A percentile compares a stretch with the other conserved stretches of the same genome.
These are phyloP conservation scores for Dalbergia oliveri DNA, from an alignment of 306 rosid genomes.

Conservation along the genomic window DNA sequence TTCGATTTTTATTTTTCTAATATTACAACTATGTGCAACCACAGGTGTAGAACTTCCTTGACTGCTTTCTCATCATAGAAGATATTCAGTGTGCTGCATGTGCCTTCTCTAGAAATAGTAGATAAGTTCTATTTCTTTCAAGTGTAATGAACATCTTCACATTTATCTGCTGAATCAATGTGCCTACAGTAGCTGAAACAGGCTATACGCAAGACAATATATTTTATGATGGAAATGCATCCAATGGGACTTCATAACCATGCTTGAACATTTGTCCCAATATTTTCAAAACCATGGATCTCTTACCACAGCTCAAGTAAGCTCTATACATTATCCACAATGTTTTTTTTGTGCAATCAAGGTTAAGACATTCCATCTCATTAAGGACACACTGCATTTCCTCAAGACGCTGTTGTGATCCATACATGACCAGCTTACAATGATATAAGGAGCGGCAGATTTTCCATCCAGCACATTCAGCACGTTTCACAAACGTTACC, in stretches of 20 bases:
- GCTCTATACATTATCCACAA: conserved; percentile 75
- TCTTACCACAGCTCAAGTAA: conserved; percentile 56
- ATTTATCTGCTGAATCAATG: neutral
- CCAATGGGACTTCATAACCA: conserved; percentile 69
- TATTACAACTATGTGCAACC: conserved; percentile 57
- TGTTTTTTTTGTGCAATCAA: conserved; percentile 57
- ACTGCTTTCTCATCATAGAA: conserved; percentile 43
- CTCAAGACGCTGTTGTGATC: conserved; percentile 57
- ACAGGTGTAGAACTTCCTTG: conserved; percentile 54
- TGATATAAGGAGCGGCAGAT: conserved; percentile 73
- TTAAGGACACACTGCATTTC: conserved; percentile 71
- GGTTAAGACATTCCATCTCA: conserved; percentile 65
- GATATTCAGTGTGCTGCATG: conserved; percentile 17
- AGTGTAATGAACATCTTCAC: conserved; percentile 11
- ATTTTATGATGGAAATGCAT: conserved; percentile 53
- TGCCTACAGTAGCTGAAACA: conserved; percentile 29
- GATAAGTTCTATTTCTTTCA: neutral
- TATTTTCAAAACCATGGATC: conserved; percentile 65
- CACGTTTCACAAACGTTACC: conserved; percentile 64
- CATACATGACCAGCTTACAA: conserved; percentile 84
- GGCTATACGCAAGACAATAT: conserved; percentile 37
- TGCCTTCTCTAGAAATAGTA: conserved; percentile 36
- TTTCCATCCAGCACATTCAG: conserved; percentile 76
- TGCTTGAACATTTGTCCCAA: conserved; percentile 77
- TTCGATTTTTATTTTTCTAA: neutral